Evolutionary conservation across 164 flowering plant genomes (phyloP).

Genomic region (Chimonanthus praecox): DNA sequence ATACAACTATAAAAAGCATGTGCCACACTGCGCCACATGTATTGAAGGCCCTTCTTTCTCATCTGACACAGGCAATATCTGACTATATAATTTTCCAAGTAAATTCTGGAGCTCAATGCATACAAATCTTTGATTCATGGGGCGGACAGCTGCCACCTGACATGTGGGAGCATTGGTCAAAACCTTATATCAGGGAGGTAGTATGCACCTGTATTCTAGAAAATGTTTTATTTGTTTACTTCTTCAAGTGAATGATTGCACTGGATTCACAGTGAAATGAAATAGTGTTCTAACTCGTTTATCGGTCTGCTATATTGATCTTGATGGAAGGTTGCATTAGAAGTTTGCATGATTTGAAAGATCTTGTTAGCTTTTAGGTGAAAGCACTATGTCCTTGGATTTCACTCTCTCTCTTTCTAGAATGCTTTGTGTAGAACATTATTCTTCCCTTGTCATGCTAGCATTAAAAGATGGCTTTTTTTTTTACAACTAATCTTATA

Average conservation of each 20-base stretch:
- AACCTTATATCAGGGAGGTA: conserved; percentile 86
- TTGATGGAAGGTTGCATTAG: too few relatives aligned
- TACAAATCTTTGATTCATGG: conserved; percentile 99
- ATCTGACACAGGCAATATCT: conserved; percentile 69
- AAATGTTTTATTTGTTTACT: background rate
- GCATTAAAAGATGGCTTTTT: too few relatives aligned
- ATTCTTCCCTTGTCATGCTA: too few relatives aligned
- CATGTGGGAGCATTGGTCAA: conserved; percentile 98
- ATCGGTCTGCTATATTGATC: too few relatives aligned
- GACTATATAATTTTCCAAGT: conserved; percentile 87
- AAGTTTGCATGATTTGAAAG: too few relatives aligned
- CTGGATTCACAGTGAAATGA: background rate
- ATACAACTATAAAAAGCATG: conserved; percentile 83
- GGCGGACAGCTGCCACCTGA: conserved; percentile 93
- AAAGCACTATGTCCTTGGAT: too few relatives aligned
- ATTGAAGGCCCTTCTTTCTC: conserved; percentile 75
- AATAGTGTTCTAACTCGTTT: too few relatives aligned
- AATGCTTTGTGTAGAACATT: too few relatives aligned
- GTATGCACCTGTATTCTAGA: background rate
- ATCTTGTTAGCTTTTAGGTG: too few relatives aligned
- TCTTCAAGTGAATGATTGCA: too few relatives aligned
- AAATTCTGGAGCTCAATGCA: conserved; percentile 88
- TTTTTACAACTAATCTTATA: too few relatives aligned
- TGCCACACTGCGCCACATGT: conserved; percentile 90
- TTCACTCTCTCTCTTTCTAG: too few relatives aligned